These are phyloP conservation scores for Vaccinium myrtillus DNA, from an alignment of 148 eudicot genomes.

Conservation along the genomic window DNA sequence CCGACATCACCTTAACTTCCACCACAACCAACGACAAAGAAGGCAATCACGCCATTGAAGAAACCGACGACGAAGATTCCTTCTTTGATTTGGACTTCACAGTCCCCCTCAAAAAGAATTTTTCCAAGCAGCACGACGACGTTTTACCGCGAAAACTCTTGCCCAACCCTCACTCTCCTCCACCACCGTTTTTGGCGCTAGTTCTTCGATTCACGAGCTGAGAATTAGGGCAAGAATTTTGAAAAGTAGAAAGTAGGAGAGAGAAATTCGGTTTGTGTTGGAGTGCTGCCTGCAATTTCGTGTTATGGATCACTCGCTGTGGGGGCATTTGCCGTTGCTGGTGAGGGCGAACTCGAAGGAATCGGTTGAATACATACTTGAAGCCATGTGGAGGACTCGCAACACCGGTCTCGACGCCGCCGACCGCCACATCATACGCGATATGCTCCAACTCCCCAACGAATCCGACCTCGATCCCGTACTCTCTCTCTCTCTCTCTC, in stretches of 20 bases:
- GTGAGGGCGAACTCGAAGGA: constrained; percentile 49
- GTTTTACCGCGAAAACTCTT: background rate
- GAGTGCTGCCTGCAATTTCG: background rate
- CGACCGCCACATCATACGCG: constrained; percentile 42
- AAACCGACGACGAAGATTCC: constrained; percentile 41
- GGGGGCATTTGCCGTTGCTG: constrained; percentile 42
- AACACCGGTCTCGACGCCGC: constrained; percentile 44
- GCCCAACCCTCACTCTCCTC: constrained; percentile 35
- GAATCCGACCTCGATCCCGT: constrained; percentile 51
- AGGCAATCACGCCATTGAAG: constrained; percentile 16
- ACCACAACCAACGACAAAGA: constrained; percentile 5
- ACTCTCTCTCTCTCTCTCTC: background rate
- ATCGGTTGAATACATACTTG: constrained; percentile 48
- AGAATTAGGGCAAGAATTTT: background rate
- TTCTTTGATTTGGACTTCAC: constrained; percentile 70
- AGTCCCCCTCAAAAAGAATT: constrained; percentile 24
- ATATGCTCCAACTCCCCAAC: constrained; percentile 40
- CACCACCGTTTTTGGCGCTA: constrained; percentile 15
- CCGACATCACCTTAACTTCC: background rate
- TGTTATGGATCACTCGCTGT: constrained; percentile 22
- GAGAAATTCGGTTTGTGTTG: background rate
- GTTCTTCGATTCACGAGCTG: too few species aligned
- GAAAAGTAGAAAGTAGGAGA: background rate
- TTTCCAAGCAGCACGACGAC: background rate
- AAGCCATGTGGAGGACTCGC: constrained; percentile 55